Base-by-base conservation (phyloP, 169 alveolate genomes). In the Eimeria acervulina region DNA sequence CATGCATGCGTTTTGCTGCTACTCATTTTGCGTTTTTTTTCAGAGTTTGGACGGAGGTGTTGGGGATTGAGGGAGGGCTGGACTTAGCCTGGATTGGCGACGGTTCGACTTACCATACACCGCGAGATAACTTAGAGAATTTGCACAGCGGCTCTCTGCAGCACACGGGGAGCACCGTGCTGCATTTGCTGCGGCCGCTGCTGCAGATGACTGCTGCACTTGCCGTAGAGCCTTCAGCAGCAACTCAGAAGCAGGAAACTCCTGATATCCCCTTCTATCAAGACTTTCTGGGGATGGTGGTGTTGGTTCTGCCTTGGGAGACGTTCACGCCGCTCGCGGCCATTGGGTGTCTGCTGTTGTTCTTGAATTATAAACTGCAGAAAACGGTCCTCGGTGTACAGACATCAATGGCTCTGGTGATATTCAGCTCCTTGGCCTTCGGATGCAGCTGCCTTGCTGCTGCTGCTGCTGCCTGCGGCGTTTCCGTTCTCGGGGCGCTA, bases 381-480 rank as follows among this genome's bases (percentile, higher is more conserved):
- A 68, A 47, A 31, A 42, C 13, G 12, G 90, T 80, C 15, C 26
- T 80, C 36, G 70, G 90, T 42, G 90, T 80, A 42, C 90, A 80
- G 44, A 80, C 90, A n/a, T 80, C 90, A 6, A 10, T 15, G 8
- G 40, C 90, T 1, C 63, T 80, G 17, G 44, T 80, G n/a, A 44
- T 47, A 31, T 47, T 80, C 36, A 47, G 90, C 70, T 44, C 44
- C 90, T 80, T 80, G 23, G 26, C 90, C 40, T 44, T 80, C 7
- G 90, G 90, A 7, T 47, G 90, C 40, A 80, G 90, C 90, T 80
- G 90, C n/a, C 68, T 80, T 13, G 90, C 90, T n/a, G 90, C 90
- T 28, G 63, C 68, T 42, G 40, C 47, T 80, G 90, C 63, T 44
- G 90, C 90, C 5, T 80, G 90, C 63, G 42, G 68, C 90, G 6